A percentile compares a stretch with the other conserved stretches of the same genome.
phyloP scores from a whole-genome alignment of 2,329 filamentous ascomycete genomes.

The Colletotrichum orchidophilum region DNA sequence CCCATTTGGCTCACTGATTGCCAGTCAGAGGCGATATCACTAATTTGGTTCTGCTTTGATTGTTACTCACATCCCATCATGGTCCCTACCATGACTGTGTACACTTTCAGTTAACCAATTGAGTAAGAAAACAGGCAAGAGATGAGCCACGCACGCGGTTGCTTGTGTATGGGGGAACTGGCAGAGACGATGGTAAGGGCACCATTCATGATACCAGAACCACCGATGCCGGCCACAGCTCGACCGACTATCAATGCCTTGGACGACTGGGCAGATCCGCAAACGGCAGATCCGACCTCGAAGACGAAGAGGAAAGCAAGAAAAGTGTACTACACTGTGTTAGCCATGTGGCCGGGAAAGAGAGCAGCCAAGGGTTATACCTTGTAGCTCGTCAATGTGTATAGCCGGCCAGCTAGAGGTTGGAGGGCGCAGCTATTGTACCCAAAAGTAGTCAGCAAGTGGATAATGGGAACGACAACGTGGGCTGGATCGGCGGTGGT shows the following conservation, averaged over 20 bases:
- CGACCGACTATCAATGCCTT: conserved; percentile 59
- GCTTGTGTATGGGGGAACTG: background rate
- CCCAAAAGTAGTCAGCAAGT: background rate
- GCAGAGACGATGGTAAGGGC: conserved; percentile 44
- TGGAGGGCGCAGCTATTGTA: conserved; percentile 55
- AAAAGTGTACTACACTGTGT: conserved; percentile 39
- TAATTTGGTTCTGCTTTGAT: too few relatives aligned
- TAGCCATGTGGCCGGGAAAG: too few relatives aligned
- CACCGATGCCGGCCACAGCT: conserved; percentile 56
- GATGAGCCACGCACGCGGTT: background rate
- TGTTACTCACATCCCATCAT: too few relatives aligned
- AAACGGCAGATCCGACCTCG: conserved; percentile 55
- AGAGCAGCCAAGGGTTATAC: conserved; percentile 27
- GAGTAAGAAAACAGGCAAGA: too few relatives aligned
- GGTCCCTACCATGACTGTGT: too few relatives aligned
- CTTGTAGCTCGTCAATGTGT: conserved; percentile 50
- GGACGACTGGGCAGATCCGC: conserved; percentile 53
- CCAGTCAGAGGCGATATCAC: too few relatives aligned
- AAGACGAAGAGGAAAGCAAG: conserved; percentile 42
- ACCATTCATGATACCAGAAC: conserved; percentile 53
- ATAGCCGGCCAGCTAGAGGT: conserved; percentile 61
- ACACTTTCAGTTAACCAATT: too few relatives aligned
- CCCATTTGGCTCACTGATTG: conserved; percentile 46
- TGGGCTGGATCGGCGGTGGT: too few relatives aligned
- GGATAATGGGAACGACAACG: background rate